Percentiles rank a stretch among this genome's conserved stretches.
Conservation (phyloP, 2,329 filamentous ascomycete species). For the Ascomycota sp. region DNA sequence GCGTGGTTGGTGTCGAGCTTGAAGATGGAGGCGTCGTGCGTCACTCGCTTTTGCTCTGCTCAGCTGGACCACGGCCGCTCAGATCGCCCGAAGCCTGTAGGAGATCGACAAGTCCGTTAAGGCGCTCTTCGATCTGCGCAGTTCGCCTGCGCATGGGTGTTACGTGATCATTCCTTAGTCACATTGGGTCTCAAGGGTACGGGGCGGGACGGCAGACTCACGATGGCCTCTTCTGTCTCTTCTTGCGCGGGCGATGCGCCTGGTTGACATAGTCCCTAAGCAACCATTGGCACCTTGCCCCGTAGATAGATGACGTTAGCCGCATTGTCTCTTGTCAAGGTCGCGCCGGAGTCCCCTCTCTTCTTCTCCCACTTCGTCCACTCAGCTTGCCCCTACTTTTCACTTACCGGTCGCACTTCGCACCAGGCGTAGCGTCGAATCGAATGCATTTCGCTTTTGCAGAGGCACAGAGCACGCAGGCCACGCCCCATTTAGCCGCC, state of each 20-base stretch:
- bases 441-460: too few relatives aligned
- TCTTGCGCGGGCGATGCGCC: conserved; percentile 28
- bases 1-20: conserved; percentile 2
- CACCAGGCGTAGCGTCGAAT: too few relatives aligned
- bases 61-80: conserved; percentile 4
- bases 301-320: too few relatives aligned
- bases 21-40: conserved; percentile 5
- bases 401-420: too few relatives aligned
- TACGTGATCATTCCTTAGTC: too few relatives aligned
- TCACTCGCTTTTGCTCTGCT: too few relatives aligned
- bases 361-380: too few relatives aligned
- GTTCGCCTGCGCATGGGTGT: conserved; percentile 17
- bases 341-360: too few relatives aligned
- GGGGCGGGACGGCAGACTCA: conserved; percentile 11
- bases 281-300: conserved; percentile 24
- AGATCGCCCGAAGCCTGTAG: conserved; percentile 22
- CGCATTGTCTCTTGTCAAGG: too few relatives aligned
- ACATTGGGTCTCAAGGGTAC: neutral
- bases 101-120: conserved; percentile 27
- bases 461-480: too few relatives aligned
- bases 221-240: conserved; percentile 28
- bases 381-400: too few relatives aligned
- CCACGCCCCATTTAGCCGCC: too few relatives aligned
- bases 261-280: conserved; percentile 26
- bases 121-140: conserved; percentile 25